Evolutionary conservation across 2,329 filamentous ascomycete genomes (phyloP), one percentile per base, ranked within the genome.

Genomic region (Aspergillus clavatus): DNA sequence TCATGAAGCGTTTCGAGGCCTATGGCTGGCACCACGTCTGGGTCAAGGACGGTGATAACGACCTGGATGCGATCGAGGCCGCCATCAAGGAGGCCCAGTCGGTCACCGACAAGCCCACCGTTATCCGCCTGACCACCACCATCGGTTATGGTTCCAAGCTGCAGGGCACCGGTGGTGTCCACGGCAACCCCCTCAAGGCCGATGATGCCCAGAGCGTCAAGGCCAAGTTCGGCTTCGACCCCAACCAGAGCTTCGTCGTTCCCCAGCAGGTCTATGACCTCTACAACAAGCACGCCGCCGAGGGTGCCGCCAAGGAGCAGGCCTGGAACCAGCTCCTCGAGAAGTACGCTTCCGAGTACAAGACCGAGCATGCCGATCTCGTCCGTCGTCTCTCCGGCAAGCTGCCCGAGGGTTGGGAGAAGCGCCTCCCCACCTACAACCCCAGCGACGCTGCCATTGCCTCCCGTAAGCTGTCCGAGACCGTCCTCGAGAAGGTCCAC

Each of bases 41-140:
- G 69, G 90, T 98, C 69, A 76, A 84, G 62, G 83, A 97, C 63
- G 93, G 93, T 72, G 87, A 98, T 78, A 72, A 81, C 69, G 89
- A 97, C 73, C 83, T 96, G 46, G 84, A 83, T 57, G 83, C 72
- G 65, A 97, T 98, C 51, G 89, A 95, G 77, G 82, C 79, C 52
- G 93, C 93, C 61, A 87, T 98, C 71, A 81, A 83, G 72, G 81
- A 87, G 76, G 86, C 83, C 70, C 83, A 91, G 78, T 77, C 83
- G 56, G 86, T 94, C 73, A 97, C 83, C 72, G 82, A 97, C 80
- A 98, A 97, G 86, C 93, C 93, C 54, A 86, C 90, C 51, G 77
- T 98, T 65, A 96, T 98, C 79, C 90, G 95, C 79, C 83, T 98
- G 62, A 89, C 84, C 69, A 98, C 93, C 68, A 97, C 87, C 71